Evolutionary conservation across 768 basidiomycete species (phyloP).

Genomic region (Leccinellum luteum): DNA sequence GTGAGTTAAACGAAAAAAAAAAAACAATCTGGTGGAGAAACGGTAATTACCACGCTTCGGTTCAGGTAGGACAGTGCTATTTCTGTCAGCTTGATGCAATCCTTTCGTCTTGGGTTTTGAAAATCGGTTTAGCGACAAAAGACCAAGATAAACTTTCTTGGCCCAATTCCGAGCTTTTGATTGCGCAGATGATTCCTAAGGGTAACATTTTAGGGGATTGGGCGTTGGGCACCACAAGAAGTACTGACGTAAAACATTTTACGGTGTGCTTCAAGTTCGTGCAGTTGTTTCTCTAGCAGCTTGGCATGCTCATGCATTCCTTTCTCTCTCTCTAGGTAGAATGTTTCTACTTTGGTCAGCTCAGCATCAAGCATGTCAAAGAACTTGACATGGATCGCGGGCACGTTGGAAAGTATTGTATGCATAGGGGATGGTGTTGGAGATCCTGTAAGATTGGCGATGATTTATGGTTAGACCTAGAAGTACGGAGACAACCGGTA

Average conservation of each 20-base stretch:
- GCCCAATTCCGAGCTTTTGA: constrained; percentile 11
- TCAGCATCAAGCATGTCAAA: constrained; percentile 76
- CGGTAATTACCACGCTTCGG: constrained; percentile 2
- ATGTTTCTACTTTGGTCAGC: constrained; percentile 80
- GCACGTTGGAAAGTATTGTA: constrained; percentile 53
- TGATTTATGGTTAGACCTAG: not conserved
- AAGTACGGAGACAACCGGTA: not conserved
- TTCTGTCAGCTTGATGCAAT: not conserved
- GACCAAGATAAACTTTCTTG: constrained; percentile 3
- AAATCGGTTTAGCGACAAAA: constrained; percentile 8
- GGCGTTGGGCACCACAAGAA: not conserved
- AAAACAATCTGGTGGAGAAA: not conserved
- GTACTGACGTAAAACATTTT: constrained; percentile 51
- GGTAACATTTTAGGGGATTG: not conserved
- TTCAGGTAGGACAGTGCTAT: constrained; percentile 1
- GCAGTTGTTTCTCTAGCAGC: constrained; percentile 63
- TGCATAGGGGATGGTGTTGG: constrained; percentile 36
- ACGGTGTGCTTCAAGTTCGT: constrained; percentile 71
- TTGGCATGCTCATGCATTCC: constrained; percentile 51
- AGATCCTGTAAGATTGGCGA: constrained; percentile 7
- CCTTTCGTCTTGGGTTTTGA: not conserved
- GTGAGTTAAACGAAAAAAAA: not conserved
- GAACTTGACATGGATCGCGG: constrained; percentile 64
- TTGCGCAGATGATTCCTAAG: constrained; percentile 15
- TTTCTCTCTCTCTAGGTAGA: constrained; percentile 71